Conservation (phyloP, 768 basidiomycete genomes). For the Fistulinella prunicolor region DNA sequence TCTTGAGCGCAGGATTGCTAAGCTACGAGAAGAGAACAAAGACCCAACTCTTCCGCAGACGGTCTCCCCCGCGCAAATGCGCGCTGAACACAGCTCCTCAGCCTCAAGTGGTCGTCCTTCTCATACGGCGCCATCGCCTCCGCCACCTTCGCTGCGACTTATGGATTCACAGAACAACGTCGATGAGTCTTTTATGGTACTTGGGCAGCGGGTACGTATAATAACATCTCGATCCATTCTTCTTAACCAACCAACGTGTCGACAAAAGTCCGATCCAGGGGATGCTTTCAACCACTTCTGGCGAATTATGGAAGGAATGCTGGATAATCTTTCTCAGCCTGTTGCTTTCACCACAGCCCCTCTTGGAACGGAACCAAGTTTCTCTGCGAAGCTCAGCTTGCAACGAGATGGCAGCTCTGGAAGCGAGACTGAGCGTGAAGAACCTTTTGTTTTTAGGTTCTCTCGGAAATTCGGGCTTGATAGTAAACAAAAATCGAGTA, state of each 20-base stretch:
- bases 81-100: slow-evolving; percentile 24
- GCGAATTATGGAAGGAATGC: slow-evolving; percentile 83
- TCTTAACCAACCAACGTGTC: slow-evolving; percentile 3
- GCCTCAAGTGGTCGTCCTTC: slow-evolving; percentile 14
- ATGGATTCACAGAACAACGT: slow-evolving; percentile 61
- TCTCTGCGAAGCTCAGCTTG: slow-evolving; percentile 23
- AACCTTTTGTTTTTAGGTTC: slow-evolving; percentile 56
- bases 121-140: slow-evolving; percentile 42
- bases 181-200: slow-evolving; percentile 87
- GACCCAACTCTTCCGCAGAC: slow-evolving; percentile 75
- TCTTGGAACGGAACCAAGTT: slow-evolving; percentile 43
- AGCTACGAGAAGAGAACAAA: slow-evolving; percentile 71
- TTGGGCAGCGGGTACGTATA: slow-evolving; percentile 69
- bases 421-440: slow-evolving; percentile 69
- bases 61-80: slow-evolving; percentile 23
- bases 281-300: slow-evolving; percentile 90
- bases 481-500: slow-evolving; percentile 21
- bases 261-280: slow-evolving; percentile 66
- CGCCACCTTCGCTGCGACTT: slow-evolving; percentile 42
- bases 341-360: slow-evolving; percentile 81
- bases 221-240: not conserved
- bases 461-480: slow-evolving; percentile 42
- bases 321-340: slow-evolving; percentile 80
- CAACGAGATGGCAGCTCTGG: slow-evolving; percentile 52
- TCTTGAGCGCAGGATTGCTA: slow-evolving; percentile 65